Evolutionary conservation across 139 green algal species (phyloP).

Genomic region (Chlorella sp.): DNA sequence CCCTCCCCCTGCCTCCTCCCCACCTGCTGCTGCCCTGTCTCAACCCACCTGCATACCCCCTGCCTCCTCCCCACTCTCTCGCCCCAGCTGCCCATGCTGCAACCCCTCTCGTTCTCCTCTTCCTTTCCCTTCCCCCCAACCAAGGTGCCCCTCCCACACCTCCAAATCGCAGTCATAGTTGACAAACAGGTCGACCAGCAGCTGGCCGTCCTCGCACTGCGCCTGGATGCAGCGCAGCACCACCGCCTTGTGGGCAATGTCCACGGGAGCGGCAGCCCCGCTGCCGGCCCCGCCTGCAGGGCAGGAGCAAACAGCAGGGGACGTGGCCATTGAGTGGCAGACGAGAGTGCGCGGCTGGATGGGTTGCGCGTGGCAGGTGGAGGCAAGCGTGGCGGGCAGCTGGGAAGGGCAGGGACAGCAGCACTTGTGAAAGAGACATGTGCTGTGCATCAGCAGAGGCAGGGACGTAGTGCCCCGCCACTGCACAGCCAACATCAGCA

Average conservation of each 20-base stretch:
- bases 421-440: background rate
- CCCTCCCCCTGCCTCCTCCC: background rate
- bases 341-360: background rate
- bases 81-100: too few species aligned
- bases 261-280: conserved; percentile 29
- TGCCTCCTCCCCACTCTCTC: background rate
- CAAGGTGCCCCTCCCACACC: conserved; percentile 51
- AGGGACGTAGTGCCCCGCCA: too few species aligned
- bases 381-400: background rate
- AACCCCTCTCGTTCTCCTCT: too few species aligned
- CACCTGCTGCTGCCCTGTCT: background rate
- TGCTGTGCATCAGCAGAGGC: background rate
- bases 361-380: background rate
- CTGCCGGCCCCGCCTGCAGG: background rate
- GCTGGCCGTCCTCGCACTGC: conserved; percentile 77
- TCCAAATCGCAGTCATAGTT: conserved; percentile 96
- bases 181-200: conserved; percentile 92
- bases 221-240: conserved; percentile 78
- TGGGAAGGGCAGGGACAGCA: background rate
- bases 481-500: background rate
- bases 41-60: background rate
- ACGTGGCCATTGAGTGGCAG: background rate
- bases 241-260: conserved; percentile 58
- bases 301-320: background rate
- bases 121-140: too few species aligned